Conservation (phyloP, 441 rosid genomes). For the Hura crepitans region DNA sequence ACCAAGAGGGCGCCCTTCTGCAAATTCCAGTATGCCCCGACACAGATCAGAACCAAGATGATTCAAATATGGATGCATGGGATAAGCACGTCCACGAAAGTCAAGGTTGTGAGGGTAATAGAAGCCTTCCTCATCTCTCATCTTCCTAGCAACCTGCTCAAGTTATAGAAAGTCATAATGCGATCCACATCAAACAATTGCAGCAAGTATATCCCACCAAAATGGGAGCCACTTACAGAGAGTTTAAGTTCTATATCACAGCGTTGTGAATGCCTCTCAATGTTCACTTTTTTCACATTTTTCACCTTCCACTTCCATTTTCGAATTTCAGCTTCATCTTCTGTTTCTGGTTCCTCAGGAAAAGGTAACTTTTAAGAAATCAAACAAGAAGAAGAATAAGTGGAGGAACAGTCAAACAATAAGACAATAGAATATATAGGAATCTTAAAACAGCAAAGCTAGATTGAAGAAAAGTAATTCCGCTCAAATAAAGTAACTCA, state of each 20-base stretch:
- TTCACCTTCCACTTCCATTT: slow-evolving; percentile 86
- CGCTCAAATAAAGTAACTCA: slow-evolving; percentile 32
- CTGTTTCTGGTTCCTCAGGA: slow-evolving; percentile 73
- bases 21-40: slow-evolving; percentile 91
- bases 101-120: slow-evolving; percentile 96
- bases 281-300: slow-evolving; percentile 58
- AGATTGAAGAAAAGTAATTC: slow-evolving; percentile 13
- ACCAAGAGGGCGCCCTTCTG: slow-evolving; percentile 91
- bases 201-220: slow-evolving; percentile 18
- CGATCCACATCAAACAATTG: slow-evolving; percentile 18
- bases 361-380: slow-evolving; percentile 50
- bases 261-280: slow-evolving; percentile 90
- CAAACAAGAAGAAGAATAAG: slow-evolving; percentile 21
- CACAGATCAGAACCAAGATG: slow-evolving; percentile 99
- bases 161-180: slow-evolving; percentile 28
- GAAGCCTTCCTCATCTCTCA: slow-evolving; percentile 93
- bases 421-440: slow-evolving; percentile 1
- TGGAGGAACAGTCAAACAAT: neutral
- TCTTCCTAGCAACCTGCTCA: slow-evolving; percentile 86
- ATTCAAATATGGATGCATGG: slow-evolving; percentile 93
- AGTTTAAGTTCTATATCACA: slow-evolving; percentile 95
- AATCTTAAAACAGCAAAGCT: slow-evolving; percentile 1
- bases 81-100: slow-evolving; percentile 99
- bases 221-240: slow-evolving; percentile 56
- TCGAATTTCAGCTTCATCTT: slow-evolving; percentile 53